A percentile compares a stretch with the other conserved stretches of the same genome.
Conservation (phyloP, 2,329 filamentous ascomycete species). For the Gaeumannomyces tritici region DNA sequence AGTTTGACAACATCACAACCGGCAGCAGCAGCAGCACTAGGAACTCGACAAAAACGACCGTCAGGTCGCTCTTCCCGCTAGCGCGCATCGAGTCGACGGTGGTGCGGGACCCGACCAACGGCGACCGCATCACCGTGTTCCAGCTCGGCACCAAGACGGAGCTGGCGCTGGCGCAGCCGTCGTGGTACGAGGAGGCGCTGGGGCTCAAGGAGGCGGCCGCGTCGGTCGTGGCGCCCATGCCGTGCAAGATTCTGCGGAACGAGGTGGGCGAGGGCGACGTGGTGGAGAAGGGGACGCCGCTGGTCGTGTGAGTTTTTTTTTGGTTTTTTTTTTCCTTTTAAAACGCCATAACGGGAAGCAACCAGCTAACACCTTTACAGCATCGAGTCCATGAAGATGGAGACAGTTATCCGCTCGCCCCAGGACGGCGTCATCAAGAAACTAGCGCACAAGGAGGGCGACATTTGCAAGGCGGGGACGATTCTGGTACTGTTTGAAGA, state of each 20-base stretch:
- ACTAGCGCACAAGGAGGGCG: slow-evolving; percentile 65
- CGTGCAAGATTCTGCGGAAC: slow-evolving; percentile 88
- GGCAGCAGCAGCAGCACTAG: slow-evolving; percentile 7
- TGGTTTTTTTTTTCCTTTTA: too few relatives aligned
- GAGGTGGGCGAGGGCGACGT: slow-evolving; percentile 73
- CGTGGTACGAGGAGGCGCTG: slow-evolving; percentile 81
- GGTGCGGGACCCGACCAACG: slow-evolving; percentile 40
- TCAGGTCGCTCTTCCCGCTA: slow-evolving; percentile 73
- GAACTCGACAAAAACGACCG: slow-evolving; percentile 16
- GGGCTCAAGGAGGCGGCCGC: slow-evolving; percentile 73
- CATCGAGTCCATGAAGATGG: slow-evolving; percentile 88
- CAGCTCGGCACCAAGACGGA: slow-evolving; percentile 54
- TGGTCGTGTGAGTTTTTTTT: slow-evolving; percentile 60
- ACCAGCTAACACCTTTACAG: slow-evolving; percentile 29
- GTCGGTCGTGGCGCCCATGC: slow-evolving; percentile 89
- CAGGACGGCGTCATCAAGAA: slow-evolving; percentile 63
- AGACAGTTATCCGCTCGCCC: slow-evolving; percentile 71
- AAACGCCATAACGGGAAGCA: too few relatives aligned
- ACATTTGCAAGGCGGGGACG: slow-evolving; percentile 70
- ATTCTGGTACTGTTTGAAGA: slow-evolving; percentile 66
- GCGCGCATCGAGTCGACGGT: slow-evolving; percentile 74
- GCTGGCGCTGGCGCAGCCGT: slow-evolving; percentile 48
- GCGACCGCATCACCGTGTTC: slow-evolving; percentile 64
- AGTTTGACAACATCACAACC: slow-evolving; percentile 33
- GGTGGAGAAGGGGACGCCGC: slow-evolving; percentile 75